Evolutionary conservation across 176 grass and related monocot genomes (phyloP), one percentile per base, ranked within the genome.

Genomic region (Triticum monococcum): DNA sequence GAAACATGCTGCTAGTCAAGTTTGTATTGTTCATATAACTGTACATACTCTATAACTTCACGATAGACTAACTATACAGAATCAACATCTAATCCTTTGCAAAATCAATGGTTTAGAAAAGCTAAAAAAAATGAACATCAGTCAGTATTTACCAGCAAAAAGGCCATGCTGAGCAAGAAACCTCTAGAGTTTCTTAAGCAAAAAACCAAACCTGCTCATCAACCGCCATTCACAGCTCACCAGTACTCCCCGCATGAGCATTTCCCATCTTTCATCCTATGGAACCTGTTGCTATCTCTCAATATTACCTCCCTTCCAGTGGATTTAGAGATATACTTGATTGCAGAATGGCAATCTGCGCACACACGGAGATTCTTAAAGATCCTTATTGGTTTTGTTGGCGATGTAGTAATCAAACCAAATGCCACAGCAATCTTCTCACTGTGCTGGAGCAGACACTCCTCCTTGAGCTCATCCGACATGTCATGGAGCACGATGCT

Each of bases 281-380:
- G 93, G 77, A 98, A 98, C 59, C 96, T 92, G 81, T 92, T 96
- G 64, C 93, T 89, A 85, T 98, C 93, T 86, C 96, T 92, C 73
- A 98, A 26, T 37, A 98, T 92, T 52, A 98, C 89, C 80, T 89
- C 87, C 79, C 90, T 84, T 45, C 88, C 83, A 46, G 90, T 90
- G 20, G 90, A 90, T 79, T 92, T 90, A 3, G 96, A 91, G 73
- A 94, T 93, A 38, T 92, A 94, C 23, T 89, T 98, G 60, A 94
- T 91, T 28, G 90, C 93, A 64, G 70, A 89, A 71, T 98, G 93
- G 24, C 93, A 98, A 86, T 95, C 93, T 79, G 89, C 79, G 4
- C 90, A 96, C 17, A 98, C 93, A 18, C 93, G 84, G 43, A 98
- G 89, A 77, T 96, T 98, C 76, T 98, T 98, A 84, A 98, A 98